These are phyloP conservation scores for sunflower (Helianthus annuus) DNA, from an alignment of 129 eudicot species.

Conservation along the genomic window DNA sequence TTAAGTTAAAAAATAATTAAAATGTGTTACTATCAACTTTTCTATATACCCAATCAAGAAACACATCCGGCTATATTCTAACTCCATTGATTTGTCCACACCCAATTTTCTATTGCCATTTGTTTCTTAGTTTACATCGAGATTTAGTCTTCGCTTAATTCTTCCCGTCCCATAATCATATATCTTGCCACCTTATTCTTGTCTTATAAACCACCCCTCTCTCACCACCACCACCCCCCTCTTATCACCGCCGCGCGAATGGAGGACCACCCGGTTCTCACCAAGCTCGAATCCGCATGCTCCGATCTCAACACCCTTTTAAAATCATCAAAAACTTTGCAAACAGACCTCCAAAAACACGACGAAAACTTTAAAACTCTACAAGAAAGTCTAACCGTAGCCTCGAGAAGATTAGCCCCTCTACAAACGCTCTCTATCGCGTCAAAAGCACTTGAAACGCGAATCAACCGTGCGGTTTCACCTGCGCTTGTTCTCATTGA, in stretches of 20 bases:
- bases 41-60: conserved; percentile 29
- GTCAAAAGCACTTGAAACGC: conserved; percentile 65
- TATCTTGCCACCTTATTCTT: conserved; percentile 35
- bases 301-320: conserved; percentile 61
- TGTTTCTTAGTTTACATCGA: conserved; percentile 65
- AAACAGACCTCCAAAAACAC: conserved; percentile 40
- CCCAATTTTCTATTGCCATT: conserved; percentile 46
- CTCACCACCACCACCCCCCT: neutral
- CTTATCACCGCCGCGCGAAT: neutral
- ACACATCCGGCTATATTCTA: conserved; percentile 17
- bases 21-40: conserved; percentile 14
- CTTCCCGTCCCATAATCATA: conserved; percentile 29
- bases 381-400: conserved; percentile 48
- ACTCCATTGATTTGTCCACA: conserved; percentile 41
- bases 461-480: conserved; percentile 77
- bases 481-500: conserved; percentile 72
- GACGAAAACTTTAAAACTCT: conserved; percentile 41
- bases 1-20: neutral
- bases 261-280: conserved; percentile 41
- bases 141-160: conserved; percentile 32
- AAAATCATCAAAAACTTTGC: conserved; percentile 39
- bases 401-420: conserved; percentile 68
- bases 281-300: conserved; percentile 48
- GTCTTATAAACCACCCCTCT: conserved; percentile 34
- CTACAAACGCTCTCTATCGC: conserved; percentile 74